A percentile compares a stretch with the other conserved stretches of the same genome.
phyloP scores from a whole-genome alignment of 805 yeast genomes.

The Nakazawaea ernobii region DNA sequence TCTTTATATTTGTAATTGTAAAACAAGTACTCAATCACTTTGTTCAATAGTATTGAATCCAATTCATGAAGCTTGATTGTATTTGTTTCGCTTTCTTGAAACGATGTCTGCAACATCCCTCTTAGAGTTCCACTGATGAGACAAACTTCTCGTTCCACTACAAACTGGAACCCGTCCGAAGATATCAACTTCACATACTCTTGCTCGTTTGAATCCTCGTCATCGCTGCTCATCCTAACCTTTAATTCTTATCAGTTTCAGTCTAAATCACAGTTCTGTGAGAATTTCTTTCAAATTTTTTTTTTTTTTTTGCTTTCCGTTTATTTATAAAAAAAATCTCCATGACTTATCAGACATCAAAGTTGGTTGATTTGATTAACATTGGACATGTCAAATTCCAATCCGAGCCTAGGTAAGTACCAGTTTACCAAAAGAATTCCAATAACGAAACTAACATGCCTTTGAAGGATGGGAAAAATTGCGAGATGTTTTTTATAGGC shows the following conservation, averaged over 20 bases:
- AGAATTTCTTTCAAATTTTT: neutral
- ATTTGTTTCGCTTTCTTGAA: slow-evolving; percentile 55
- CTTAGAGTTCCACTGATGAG: slow-evolving; percentile 59
- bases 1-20: slow-evolving; percentile 66
- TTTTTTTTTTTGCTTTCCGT: neutral
- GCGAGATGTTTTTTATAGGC: slow-evolving; percentile 62
- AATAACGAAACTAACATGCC: slow-evolving; percentile 11
- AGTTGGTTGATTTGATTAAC: no score
- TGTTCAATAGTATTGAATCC: slow-evolving; percentile 66
- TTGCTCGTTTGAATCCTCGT: slow-evolving; percentile 15
- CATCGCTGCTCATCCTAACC: slow-evolving; percentile 12
- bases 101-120: slow-evolving; percentile 50
- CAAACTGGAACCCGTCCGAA: slow-evolving; percentile 60
- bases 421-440: neutral
- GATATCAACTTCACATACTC: slow-evolving; percentile 63
- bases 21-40: slow-evolving; percentile 79
- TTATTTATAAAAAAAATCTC: no score
- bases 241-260: neutral
- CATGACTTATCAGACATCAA: no score
- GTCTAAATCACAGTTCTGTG: no score
- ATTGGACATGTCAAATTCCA: neutral
- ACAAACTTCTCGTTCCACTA: slow-evolving; percentile 70
- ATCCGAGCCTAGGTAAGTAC: slow-evolving; percentile 15
- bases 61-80: slow-evolving; percentile 55
- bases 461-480: slow-evolving; percentile 69